A percentile compares a stretch with the other conserved stretches of the same genome.
phyloP scores from a whole-genome alignment of 805 yeast genomes.

The Peterozyma toletana region DNA sequence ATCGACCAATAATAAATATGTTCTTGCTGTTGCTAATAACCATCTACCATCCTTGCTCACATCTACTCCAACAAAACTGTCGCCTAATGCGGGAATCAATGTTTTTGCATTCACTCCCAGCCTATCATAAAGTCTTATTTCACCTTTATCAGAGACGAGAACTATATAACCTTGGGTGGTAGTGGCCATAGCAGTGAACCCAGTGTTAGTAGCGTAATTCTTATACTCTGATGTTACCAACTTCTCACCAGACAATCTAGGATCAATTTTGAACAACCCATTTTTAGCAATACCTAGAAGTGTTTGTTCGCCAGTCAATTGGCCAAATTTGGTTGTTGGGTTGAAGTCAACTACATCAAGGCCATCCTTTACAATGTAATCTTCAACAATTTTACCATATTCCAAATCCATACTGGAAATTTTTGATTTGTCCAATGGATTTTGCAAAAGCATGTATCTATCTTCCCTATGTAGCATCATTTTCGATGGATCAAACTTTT shows the following conservation, averaged over 20 bases:
- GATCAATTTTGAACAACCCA: slow-evolving; percentile 72
- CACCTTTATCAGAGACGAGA: slow-evolving; percentile 71
- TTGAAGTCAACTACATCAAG: slow-evolving; percentile 50
- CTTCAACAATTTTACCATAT: slow-evolving; percentile 79
- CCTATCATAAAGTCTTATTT: slow-evolving; percentile 63
- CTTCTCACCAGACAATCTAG: slow-evolving; percentile 55
- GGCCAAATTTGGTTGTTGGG: slow-evolving; percentile 70
- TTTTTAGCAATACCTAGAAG: slow-evolving; percentile 62
- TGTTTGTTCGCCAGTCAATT: slow-evolving; percentile 65
- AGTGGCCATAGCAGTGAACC: slow-evolving; percentile 57
- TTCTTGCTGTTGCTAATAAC: slow-evolving; percentile 73
- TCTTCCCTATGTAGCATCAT: slow-evolving; percentile 78
- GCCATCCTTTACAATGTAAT: slow-evolving; percentile 56
- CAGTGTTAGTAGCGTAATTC: slow-evolving; percentile 44
- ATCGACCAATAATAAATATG: slow-evolving; percentile 66
- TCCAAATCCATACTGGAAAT: slow-evolving; percentile 74
- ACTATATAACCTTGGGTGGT: slow-evolving; percentile 72
- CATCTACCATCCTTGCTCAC: slow-evolving; percentile 76
- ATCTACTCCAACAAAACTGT: slow-evolving; percentile 58
- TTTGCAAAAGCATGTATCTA: slow-evolving; percentile 58
- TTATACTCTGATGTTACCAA: slow-evolving; percentile 51
- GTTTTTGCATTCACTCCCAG: slow-evolving; percentile 76
- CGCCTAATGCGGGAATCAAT: slow-evolving; percentile 77
- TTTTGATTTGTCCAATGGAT: slow-evolving; percentile 31
- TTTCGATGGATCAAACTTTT: slow-evolving; percentile 12